phyloP scores from a whole-genome alignment of 75 land plant species.

The Picea glauca region DNA sequence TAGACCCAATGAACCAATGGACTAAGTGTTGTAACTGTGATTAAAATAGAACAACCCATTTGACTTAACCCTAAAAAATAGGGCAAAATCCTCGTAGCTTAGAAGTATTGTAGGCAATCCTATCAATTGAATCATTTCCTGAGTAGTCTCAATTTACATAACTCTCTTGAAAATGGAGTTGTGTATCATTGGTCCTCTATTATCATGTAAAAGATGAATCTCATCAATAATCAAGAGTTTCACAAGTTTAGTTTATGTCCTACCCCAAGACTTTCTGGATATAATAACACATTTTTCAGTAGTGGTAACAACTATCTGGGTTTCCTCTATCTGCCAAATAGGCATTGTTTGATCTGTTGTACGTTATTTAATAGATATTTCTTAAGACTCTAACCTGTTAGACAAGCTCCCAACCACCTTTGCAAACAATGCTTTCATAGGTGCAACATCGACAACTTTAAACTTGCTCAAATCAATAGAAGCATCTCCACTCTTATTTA shows the following conservation, averaged over 20 bases:
- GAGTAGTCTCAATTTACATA: conserved; percentile 80
- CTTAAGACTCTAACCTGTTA: conserved; percentile 65
- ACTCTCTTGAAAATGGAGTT: conserved; percentile 94
- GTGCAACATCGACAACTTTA: conserved; percentile 96
- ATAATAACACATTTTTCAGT: conserved; percentile 99
- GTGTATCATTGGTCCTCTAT: conserved; percentile 87
- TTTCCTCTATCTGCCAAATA: conserved; percentile 89
- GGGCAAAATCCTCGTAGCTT: conserved; percentile 84
- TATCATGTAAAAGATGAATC: conserved; percentile 94
- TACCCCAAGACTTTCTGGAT: conserved; percentile 90
- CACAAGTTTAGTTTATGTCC: conserved; percentile 89
- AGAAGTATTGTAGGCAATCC: conserved; percentile 92
- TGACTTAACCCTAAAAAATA: conserved; percentile 65
- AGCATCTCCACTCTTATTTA: conserved; percentile 57
- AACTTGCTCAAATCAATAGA: conserved; percentile 49
- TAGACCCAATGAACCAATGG: conserved; percentile 92
- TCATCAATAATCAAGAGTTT: conserved; percentile 94
- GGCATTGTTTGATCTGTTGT: conserved; percentile 89
- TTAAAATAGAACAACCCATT: conserved; percentile 88
- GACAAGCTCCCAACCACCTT: conserved; percentile 88
- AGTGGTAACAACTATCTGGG: conserved; percentile 94
- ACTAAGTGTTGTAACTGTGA: conserved; percentile 86
- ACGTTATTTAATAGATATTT: conserved; percentile 72
- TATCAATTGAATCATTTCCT: conserved; percentile 78
- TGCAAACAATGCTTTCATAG: conserved; percentile 96